phyloP scores from a whole-genome alignment of 805 yeast species.

The Blastobotrys attinorum region DNA sequence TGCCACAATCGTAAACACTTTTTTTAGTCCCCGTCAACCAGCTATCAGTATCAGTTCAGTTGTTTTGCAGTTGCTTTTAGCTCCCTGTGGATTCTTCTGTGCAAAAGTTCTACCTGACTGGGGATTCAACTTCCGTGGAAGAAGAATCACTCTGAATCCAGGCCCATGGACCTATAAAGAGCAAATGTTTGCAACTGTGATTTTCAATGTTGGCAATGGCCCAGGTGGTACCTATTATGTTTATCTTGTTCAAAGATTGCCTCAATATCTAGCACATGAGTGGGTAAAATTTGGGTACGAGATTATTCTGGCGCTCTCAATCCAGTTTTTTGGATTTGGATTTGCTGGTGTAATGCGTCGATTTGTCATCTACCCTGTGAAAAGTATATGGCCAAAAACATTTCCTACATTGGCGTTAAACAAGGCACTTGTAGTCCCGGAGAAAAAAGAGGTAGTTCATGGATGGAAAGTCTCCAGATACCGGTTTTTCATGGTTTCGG shows the following conservation, averaged over 20 bases:
- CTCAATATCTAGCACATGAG: constrained; percentile 22
- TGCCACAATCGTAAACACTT: constrained; percentile 48
- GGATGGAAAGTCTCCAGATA: constrained; percentile 56
- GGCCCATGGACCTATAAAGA: constrained; percentile 58
- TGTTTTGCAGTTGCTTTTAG: constrained; percentile 35
- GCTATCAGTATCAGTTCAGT: constrained; percentile 35
- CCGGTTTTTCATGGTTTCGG: constrained; percentile 39
- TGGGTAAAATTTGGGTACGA: constrained; percentile 38
- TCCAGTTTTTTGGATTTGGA: constrained; percentile 47
- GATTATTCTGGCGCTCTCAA: constrained; percentile 36
- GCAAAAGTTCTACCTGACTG: constrained; percentile 39
- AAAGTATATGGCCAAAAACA: constrained; percentile 44
- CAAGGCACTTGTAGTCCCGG: constrained; percentile 33
- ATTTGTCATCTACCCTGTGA: constrained; percentile 39
- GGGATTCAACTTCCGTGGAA: constrained; percentile 35
- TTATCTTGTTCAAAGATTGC: constrained; percentile 26
- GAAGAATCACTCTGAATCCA: constrained; percentile 39
- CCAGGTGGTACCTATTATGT: constrained; percentile 21
- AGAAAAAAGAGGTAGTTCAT: constrained; percentile 33
- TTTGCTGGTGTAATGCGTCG: constrained; percentile 49
- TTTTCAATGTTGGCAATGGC: constrained; percentile 27
- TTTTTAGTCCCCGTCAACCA: constrained; percentile 49
- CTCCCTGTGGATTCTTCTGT: constrained; percentile 33
- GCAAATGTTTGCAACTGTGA: constrained; percentile 49
- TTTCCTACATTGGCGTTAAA: constrained; percentile 50